These are phyloP conservation scores for Paraconiothyrium sp. DNA, from an alignment of 2,329 filamentous ascomycete genomes.

Conservation along the genomic window DNA sequence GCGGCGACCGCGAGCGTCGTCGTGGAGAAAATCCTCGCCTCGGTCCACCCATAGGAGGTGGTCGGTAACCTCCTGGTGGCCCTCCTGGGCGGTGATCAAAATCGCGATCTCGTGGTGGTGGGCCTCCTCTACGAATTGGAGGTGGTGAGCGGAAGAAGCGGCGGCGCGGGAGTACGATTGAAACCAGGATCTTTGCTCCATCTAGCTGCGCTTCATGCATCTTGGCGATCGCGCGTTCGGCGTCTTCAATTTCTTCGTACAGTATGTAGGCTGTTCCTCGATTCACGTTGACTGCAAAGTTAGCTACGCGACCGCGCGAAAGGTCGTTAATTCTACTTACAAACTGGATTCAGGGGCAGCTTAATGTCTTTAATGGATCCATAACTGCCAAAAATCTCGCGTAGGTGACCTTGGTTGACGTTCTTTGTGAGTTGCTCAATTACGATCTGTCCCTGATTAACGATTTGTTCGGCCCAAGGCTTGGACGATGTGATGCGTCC, in stretches of 20 bases:
- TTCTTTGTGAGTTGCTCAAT: slow-evolving; percentile 97
- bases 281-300: slow-evolving; percentile 77
- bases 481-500: background rate
- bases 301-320: slow-evolving; percentile 10
- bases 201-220: slow-evolving; percentile 99
- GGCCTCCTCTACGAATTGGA: slow-evolving; percentile 69
- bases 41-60: slow-evolving; percentile 47
- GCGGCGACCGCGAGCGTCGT: slow-evolving; percentile 58
- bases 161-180: slow-evolving; percentile 84
- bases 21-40: slow-evolving; percentile 46
- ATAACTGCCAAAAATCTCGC: slow-evolving; percentile 91
- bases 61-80: slow-evolving; percentile 47
- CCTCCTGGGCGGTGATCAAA: slow-evolving; percentile 48
- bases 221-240: slow-evolving; percentile 88
- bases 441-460: slow-evolving; percentile 72
- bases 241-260: slow-evolving; percentile 78
- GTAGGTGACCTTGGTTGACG: slow-evolving; percentile 85
- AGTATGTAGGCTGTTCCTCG: slow-evolving; percentile 94
- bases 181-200: slow-evolving; percentile 82
- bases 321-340: slow-evolving; percentile 61
- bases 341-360: slow-evolving; percentile 86
- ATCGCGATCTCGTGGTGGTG: slow-evolving; percentile 35
- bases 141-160: slow-evolving; percentile 85
- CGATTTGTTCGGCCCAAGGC: slow-evolving; percentile 15
- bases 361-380: slow-evolving; percentile 87